Evolutionary conservation across 2,329 filamentous ascomycete genomes (phyloP), one percentile per base, ranked within the genome.

Genomic region (Rhytidhysteron rufulum): DNA sequence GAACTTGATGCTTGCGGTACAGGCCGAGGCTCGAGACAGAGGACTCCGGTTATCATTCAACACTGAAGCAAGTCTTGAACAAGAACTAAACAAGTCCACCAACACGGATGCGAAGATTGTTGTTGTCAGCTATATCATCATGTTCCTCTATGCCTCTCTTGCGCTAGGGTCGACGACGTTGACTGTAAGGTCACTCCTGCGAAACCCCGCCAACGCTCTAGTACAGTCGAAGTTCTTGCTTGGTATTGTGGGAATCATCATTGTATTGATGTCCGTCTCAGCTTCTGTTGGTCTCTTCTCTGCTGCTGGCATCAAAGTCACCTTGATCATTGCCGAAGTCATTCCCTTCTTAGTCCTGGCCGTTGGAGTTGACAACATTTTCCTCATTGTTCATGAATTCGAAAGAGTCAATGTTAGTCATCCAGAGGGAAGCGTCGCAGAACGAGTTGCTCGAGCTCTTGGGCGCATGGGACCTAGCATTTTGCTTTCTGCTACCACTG

Each of bases 41-140:
- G 90, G 90, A 1, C 76, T 98, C 8, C 79, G 93, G 16, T 71
- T 98, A 25, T 97, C 90, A 6, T 98, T 97, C 74, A 95, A 83
- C 36, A 95, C 93, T 0, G 93, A 98, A 68, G 87, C 91, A 65
- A 96, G 90, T 64, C 72, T 98, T 45, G 91, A 97, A 62, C 79
- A 96, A 61, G 93, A 98, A 60, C 75, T 98, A 42, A 98, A 96
- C 72, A 95, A 97, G 69, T 95, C 89, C 27, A 96, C 89, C 36
- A 98, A 98, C 65, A 97, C 93, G 0, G 93, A 98, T 65, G 94
- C 91, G 32, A 96, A 91, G 65, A 98, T 98, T 55, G 82, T 98
- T 18, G 81, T 91, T 39, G 85, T 98, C 67, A 97, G 91, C 74
- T 98, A 98, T 68, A 77, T 97, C 48, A 88, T 96, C 71, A 98